Evolutionary conservation across 2,329 filamentous ascomycete genomes (phyloP).

Genomic region (Pestalotiopsis sp.): DNA sequence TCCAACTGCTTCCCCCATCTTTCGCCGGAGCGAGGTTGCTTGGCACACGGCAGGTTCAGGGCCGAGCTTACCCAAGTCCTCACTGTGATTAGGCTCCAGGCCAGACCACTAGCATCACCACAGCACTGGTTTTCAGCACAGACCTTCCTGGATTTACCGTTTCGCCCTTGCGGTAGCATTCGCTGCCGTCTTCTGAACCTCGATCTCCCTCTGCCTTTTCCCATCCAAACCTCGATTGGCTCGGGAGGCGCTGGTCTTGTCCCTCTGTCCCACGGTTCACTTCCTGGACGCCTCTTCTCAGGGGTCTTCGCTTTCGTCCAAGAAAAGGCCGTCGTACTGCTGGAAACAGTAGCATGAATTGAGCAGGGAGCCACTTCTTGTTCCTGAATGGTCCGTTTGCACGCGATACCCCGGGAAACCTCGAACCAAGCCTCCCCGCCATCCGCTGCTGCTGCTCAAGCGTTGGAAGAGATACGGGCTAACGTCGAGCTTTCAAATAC

Average conservation of each 20-base stretch:
- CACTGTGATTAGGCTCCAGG: not conserved
- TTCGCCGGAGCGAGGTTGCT: not conserved
- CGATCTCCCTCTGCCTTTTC: not conserved
- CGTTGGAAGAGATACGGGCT: not conserved
- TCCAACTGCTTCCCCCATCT: not conserved
- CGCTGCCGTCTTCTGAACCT: slow-evolving; percentile 6
- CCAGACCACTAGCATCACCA: not conserved
- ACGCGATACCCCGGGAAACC: not conserved
- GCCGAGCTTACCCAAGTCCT: not conserved
- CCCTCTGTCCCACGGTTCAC: not conserved
- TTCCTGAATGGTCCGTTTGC: slow-evolving; percentile 9
- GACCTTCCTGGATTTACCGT: slow-evolving; percentile 11
- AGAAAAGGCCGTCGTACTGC: not conserved
- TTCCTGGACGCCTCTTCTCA: not conserved
- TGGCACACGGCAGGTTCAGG: slow-evolving; percentile 1
- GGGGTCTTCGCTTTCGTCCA: not conserved
- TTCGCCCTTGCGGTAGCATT: slow-evolving; percentile 1
- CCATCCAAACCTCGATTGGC: not conserved
- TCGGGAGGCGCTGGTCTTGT: not conserved
- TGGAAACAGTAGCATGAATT: not conserved
- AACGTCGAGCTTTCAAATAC: slow-evolving; percentile 2
- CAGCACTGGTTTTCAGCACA: slow-evolving; percentile 7
- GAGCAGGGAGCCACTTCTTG: not conserved
- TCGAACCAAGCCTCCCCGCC: not conserved
- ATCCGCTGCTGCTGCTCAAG: not conserved